Evolutionary conservation across 73 alveolate species (phyloP).

Genomic region (Strombidium stylifer): DNA sequence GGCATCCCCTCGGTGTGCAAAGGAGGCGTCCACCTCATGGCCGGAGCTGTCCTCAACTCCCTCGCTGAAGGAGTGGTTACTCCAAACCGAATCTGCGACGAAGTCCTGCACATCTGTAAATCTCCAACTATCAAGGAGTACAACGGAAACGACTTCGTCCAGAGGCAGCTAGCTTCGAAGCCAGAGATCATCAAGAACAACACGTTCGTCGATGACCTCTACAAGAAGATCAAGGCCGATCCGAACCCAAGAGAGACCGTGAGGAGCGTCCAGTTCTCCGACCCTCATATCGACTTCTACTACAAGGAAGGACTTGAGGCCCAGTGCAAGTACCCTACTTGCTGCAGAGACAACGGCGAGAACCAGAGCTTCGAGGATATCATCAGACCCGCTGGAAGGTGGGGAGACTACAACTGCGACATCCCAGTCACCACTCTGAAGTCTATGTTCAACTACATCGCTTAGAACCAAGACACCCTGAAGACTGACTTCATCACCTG

Average conservation of each 20-base stretch:
- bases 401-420: constrained; percentile 41
- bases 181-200: constrained; percentile 35
- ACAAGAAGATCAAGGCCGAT: not conserved
- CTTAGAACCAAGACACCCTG: not conserved
- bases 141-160: not conserved
- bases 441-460: not conserved
- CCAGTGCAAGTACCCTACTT: not conserved
- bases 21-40: no score
- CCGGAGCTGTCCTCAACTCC: no score
- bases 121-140: no score
- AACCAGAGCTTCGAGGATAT: not conserved
- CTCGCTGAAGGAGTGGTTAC: no score
- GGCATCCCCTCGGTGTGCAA: no score
- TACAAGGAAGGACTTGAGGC: constrained; percentile 5
- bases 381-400: constrained; percentile 14
- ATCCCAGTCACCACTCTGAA: not conserved
- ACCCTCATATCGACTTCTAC: constrained; percentile 74
- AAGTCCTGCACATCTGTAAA: no score
- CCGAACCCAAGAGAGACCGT: constrained; percentile 9
- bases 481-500: constrained; percentile 66
- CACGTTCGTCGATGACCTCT: not conserved
- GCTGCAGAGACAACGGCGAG: not conserved
- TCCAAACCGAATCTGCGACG: no score
- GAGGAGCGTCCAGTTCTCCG: constrained; percentile 71
- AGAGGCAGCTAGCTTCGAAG: constrained; percentile 1